Base-by-base conservation (phyloP, 2,329 filamentous ascomycete genomes). In the Talaromyces sp. region DNA sequence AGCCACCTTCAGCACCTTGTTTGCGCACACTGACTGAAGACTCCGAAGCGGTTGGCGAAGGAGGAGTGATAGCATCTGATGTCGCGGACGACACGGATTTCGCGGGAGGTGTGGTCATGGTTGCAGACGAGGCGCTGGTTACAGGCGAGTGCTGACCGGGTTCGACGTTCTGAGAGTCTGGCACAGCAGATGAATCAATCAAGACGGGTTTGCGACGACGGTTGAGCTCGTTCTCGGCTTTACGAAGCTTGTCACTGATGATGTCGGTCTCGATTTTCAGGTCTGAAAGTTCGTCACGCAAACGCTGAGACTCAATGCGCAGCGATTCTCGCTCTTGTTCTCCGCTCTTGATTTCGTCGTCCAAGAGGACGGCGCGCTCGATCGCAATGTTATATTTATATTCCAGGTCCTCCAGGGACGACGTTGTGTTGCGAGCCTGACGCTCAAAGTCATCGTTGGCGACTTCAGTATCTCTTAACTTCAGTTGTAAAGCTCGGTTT, bases 381-480 rank as follows among this genome's bases (percentile, higher is more conserved):
- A 99, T 95, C 4, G 92, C 85, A 58, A 95, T 84, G 72, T 97
- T 97, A 75, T 94, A 97, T 75, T 97, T 99, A 62, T 89, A 93
- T 76, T 99, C 94, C 73, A 99, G 81, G 70, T 99, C 94, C 76
- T 99, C 94, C 62, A 97, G 84, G 53, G 93, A 97, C 45, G 92
- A 97, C 36, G 91, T 92, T 28, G 93, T 97, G 74, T 97, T 94
- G 66, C 94, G 87, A 65, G 94, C 93, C 77, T 97, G 93, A 64
- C 91, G 87, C 78, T 99, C 94, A 71, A 93, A 97, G 74, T 99
- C 94, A 79, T 99, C 94, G 77, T 97, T 99, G 71, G 89, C 91
- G 57, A 99, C 94, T 75, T 99, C 94, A 66, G 93, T 96, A 73
- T 99, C 94, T 65, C 94, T 87, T 59, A 99, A 79, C 74, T 84